Base-by-base conservation (phyloP, 345 rosid species). In the Geranium brycei region DNA sequence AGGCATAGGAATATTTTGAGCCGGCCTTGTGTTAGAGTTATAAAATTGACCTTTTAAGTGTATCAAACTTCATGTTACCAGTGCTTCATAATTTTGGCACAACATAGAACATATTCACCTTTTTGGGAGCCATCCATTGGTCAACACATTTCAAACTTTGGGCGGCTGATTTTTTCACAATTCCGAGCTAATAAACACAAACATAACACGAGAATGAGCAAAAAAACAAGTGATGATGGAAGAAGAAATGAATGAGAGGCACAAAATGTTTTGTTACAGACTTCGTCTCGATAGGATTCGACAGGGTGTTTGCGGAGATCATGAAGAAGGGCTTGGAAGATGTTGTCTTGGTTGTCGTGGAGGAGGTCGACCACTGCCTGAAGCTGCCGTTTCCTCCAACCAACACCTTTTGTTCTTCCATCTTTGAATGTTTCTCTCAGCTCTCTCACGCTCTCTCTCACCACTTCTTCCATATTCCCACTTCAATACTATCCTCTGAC, bases 231-330 rank as follows among this genome's bases (percentile, higher is more conserved):
- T 55, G 19, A 11, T 11, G 18, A 5, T 53, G 35, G 30, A 6
- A 8, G 11, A 19, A 47, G 32, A 15, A 61, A 56, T n/a, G n/a
- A n/a, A n/a, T n/a, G n/a, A n/a, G n/a, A n/a, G n/a, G n/a, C n/a
- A n/a, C n/a, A n/a, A n/a, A n/a, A n/a, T n/a, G n/a, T n/a, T n/a
- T n/a, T n/a, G n/a, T n/a, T n/a, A n/a, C n/a, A 5, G 13, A 75
- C 91, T 82, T 88, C 98, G 60, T 91, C 95, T 65, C 96, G 71
- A 51, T 77, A 91, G 69, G 84, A 73, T 74, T 91, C 98, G 56
- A 79, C 82, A 13, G 83, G 86, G 60, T 83, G 86, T 76, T 91
- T 91, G 1, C 98, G 96, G 64, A 91, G 80, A 80, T 91, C 98
- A 65, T 83, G 80, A 77, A 67, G 64, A 65, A 91, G 82, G 31